These are phyloP conservation scores for Yamadazyma laniorum DNA, from an alignment of 805 yeast species.

Conservation along the genomic window DNA sequence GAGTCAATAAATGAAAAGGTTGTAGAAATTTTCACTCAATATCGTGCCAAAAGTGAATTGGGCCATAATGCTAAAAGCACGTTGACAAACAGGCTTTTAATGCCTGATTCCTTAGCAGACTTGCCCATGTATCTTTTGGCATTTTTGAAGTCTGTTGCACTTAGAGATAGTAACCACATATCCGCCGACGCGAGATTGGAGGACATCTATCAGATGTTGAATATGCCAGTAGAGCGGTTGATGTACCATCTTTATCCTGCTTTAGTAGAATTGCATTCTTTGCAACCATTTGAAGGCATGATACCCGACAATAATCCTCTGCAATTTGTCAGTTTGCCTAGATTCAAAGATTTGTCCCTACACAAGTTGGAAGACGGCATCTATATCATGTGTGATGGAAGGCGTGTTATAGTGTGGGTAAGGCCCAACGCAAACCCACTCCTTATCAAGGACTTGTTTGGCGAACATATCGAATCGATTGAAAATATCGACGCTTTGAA, in stretches of 20 bases:
- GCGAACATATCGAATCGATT: constrained; percentile 45
- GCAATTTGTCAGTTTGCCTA: constrained; percentile 50
- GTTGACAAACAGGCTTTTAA: constrained; percentile 58
- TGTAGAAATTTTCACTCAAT: constrained; percentile 47
- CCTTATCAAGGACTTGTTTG: constrained; percentile 73
- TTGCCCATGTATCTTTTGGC: constrained; percentile 67
- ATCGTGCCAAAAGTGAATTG: constrained; percentile 48
- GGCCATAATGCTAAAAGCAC: constrained; percentile 35
- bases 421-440: constrained; percentile 66
- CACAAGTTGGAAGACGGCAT: constrained; percentile 65
- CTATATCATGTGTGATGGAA: constrained; percentile 73
- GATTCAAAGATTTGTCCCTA: constrained; percentile 42
- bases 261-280: constrained; percentile 66
- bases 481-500: constrained; percentile 47
- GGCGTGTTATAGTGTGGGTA: constrained; percentile 57
- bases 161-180: constrained; percentile 48
- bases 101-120: constrained; percentile 78
- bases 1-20: constrained; percentile 39
- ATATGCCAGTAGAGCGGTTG: constrained; percentile 55
- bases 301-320: constrained; percentile 37
- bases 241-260: constrained; percentile 76
- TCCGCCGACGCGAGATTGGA: constrained; percentile 65
- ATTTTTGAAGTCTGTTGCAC: constrained; percentile 64
- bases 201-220: constrained; percentile 49
- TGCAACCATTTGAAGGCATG: constrained; percentile 54